Conservation (phyloP, 2,329 filamentous ascomycete genomes). For the Monosporascus sp. region DNA sequence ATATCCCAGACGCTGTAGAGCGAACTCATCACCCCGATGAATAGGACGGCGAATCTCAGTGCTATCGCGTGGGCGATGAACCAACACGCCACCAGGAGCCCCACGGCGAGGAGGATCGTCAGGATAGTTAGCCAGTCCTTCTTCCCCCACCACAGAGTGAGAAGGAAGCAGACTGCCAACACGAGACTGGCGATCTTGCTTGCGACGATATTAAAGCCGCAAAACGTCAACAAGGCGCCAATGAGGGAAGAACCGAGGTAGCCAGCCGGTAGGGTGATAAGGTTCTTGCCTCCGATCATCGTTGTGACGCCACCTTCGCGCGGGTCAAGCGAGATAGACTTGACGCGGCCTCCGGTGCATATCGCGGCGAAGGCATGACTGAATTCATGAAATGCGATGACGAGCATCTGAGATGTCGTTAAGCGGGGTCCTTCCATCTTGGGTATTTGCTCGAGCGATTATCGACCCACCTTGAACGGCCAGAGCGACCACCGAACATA, state of each 20-base stretch:
- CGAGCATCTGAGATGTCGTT: slow-evolving; percentile 59
- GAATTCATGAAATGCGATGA: slow-evolving; percentile 79
- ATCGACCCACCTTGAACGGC: slow-evolving; percentile 66
- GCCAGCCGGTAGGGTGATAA: slow-evolving; percentile 70
- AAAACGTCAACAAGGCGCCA: slow-evolving; percentile 72
- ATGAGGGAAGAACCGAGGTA: slow-evolving; percentile 75
- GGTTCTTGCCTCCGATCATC: slow-evolving; percentile 68
- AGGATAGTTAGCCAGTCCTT: slow-evolving; percentile 72
- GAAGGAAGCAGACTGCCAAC: slow-evolving; percentile 66
- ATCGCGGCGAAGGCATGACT: slow-evolving; percentile 70
- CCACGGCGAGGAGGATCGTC: slow-evolving; percentile 66
- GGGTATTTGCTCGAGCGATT: not conserved
- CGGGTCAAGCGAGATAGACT: slow-evolving; percentile 70
- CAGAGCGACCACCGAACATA: slow-evolving; percentile 71
- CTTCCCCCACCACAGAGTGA: slow-evolving; percentile 80
- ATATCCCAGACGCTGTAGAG: slow-evolving; percentile 84
- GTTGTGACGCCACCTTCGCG: slow-evolving; percentile 75
- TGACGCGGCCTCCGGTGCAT: slow-evolving; percentile 67
- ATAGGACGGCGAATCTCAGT: slow-evolving; percentile 69
- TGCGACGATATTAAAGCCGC: slow-evolving; percentile 76
- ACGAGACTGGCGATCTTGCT: slow-evolving; percentile 74
- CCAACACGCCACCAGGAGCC: slow-evolving; percentile 69
- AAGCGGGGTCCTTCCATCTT: slow-evolving; percentile 3
- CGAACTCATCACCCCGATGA: slow-evolving; percentile 78
- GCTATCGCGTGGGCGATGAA: slow-evolving; percentile 74